Evolutionary conservation across 225 moss, liverwort and hornwort genomes (phyloP).

Genomic region (Pseudisothecium myosuroides): DNA sequence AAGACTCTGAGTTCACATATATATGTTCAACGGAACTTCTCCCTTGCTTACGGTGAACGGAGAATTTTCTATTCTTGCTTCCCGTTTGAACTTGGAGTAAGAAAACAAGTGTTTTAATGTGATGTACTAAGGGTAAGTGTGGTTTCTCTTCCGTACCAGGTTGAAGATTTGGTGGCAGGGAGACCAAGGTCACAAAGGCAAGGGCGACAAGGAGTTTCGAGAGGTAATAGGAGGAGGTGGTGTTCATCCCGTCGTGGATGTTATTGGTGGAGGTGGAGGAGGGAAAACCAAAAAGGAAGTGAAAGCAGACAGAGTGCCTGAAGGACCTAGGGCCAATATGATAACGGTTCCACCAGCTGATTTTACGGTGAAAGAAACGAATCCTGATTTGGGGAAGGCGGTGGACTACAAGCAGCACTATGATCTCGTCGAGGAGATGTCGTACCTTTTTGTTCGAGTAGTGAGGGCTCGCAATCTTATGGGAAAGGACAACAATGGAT

Average conservation of each 20-base stretch:
- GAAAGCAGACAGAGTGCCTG: conserved; percentile 11
- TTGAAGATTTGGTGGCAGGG: conserved; percentile 34
- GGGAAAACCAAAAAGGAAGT: conserved; percentile 4
- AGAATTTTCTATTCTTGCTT: too few species aligned
- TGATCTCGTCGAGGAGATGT: conserved; percentile 88
- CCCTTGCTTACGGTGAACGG: not conserved
- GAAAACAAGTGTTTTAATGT: fast-evolving
- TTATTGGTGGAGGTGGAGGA: not conserved
- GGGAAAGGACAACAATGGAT: conserved; percentile 58
- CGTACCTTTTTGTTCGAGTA: conserved; percentile 62
- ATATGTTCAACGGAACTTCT: too few species aligned
- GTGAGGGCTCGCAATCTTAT: conserved; percentile 64
- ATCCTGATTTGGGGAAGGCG: conserved; percentile 58
- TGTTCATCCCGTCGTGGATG: not conserved
- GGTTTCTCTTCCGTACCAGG: not conserved
- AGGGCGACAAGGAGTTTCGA: conserved; percentile 5
- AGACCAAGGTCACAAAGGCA: not conserved
- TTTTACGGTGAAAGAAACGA: conserved; percentile 69
- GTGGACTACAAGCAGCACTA: conserved; percentile 78
- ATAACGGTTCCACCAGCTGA: conserved; percentile 54
- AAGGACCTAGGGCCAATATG: conserved; percentile 13
- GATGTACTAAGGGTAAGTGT: not conserved
- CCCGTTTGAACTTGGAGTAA: fast-evolving
- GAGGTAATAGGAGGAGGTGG: conserved; percentile 3
- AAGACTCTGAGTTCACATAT: fast-evolving